Evolutionary conservation across 345 rosid genomes (phyloP), one percentile per base, ranked within the genome.

Genomic region (Rhodomyrtus tomentosa): DNA sequence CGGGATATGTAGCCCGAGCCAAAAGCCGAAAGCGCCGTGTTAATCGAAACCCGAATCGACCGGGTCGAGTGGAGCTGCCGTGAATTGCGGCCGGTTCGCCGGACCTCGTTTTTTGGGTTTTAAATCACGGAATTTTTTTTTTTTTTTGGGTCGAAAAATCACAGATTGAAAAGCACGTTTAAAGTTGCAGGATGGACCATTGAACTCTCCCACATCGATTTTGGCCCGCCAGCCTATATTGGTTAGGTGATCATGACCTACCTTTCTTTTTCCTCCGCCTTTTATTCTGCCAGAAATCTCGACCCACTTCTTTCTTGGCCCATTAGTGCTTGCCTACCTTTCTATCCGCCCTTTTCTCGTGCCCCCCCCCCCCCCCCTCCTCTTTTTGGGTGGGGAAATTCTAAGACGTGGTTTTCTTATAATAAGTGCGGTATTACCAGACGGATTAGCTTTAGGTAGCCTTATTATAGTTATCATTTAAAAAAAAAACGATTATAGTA

Each of bases 1-100:
- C 0, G 13, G 6, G 13, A 32, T 36, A 68, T 68, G n/a, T n/a
- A 3, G 11, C 13, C 18, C 1, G 6, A 18, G 7, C 76, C 45
- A 8, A 68, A 68, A 8, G 16, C 0, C 6, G 5, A 32, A 68
- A 36, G 12, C 0, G 2, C 21, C 6, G 0, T 32, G 7, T 8
- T 7, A 32, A 18, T 9, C 10, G 42, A 32, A 62, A 32, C 6
- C 12, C 18, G 4, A 32, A 16, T 32, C 11, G 1, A 32, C 21
- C 10, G 45, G 4, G 18, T 25, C 1, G 2, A 3, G 45, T 0
- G 24, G 45, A 68, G 7, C 45, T 5, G 73, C 20, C 53, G 20
- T 21, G 9, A 16, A 62, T 62, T 20, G 3, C 1, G 12, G 3
- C 42, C 0, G 6, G 1, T 16, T 18, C 10, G 18, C 32, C 42